These are phyloP conservation scores for Tolypocladium ovalisporum DNA, from an alignment of 2,329 filamentous ascomycete species.

Conservation along the genomic window DNA sequence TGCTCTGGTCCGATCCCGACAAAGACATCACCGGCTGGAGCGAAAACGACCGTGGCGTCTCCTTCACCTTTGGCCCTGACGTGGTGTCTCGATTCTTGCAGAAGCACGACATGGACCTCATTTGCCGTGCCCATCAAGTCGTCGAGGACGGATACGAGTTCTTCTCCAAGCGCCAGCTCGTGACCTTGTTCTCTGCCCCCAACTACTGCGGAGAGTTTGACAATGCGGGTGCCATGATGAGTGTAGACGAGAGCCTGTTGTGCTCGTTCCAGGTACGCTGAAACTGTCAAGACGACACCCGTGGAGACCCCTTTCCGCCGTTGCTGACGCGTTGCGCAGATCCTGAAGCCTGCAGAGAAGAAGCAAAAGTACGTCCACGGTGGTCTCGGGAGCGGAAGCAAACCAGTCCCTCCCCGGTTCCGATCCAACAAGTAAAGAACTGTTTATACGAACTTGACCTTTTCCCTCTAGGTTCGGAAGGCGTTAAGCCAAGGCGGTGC, in stretches of 20 bases:
- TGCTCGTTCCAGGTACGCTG: conserved; percentile 91
- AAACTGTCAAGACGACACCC: not conserved
- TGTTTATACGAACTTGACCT: conserved; percentile 48
- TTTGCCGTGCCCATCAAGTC: conserved; percentile 96
- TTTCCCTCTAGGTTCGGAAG: conserved; percentile 89
- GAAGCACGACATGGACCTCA: conserved; percentile 99
- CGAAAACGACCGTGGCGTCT: conserved; percentile 97
- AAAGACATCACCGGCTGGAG: conserved; percentile 99
- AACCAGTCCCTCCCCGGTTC: conserved; percentile 12
- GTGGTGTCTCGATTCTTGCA: conserved; percentile 95
- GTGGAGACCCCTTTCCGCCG: not conserved
- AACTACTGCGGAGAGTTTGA: conserved; percentile 99
- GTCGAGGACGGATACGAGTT: conserved; percentile 99
- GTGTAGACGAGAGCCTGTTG: conserved; percentile 93
- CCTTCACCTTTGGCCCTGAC: conserved; percentile 95
- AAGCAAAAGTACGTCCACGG: conserved; percentile 98
- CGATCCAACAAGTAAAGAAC: conserved; percentile 13
- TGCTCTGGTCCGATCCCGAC: conserved; percentile 97
- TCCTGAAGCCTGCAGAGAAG: conserved; percentile 99
- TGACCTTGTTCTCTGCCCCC: conserved; percentile 93
- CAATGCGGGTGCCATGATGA: conserved; percentile 99
- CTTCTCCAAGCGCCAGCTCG: conserved; percentile 95
- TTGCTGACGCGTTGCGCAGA: conserved; percentile 38
- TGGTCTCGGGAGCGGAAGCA: conserved; percentile 48
- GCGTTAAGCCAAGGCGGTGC: conserved; percentile 46